These are phyloP conservation scores for Apium graveolens DNA, from an alignment of 129 eudicot genomes.

Conservation along the genomic window DNA sequence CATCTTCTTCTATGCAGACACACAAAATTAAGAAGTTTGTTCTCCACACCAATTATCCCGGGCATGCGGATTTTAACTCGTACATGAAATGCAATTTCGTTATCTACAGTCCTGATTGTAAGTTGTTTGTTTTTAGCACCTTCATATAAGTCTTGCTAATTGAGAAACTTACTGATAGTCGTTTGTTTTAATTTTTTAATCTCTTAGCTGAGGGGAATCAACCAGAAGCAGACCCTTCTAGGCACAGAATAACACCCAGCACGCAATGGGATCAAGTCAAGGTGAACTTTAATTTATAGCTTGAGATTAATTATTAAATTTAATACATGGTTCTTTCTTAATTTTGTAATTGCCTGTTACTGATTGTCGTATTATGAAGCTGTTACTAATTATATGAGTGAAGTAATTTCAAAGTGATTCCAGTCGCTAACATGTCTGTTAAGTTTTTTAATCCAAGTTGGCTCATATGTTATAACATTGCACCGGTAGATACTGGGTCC, in stretches of 20 bases:
- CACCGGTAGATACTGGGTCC: background rate
- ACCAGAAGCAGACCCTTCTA: slow-evolving; percentile 44
- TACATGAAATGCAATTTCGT: slow-evolving; percentile 92
- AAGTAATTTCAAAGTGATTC: background rate
- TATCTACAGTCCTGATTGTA: slow-evolving; percentile 58
- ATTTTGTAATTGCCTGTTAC: background rate
- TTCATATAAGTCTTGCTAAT: background rate
- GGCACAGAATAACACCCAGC: slow-evolving; percentile 64
- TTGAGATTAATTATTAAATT: background rate
- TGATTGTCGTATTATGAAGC: background rate
- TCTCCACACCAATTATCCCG: slow-evolving; percentile 91
- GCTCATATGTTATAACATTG: background rate
- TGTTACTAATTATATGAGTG: background rate
- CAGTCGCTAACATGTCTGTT: background rate
- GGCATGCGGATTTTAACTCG: slow-evolving; percentile 92
- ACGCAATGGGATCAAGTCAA: slow-evolving; percentile 97
- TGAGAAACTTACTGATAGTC: slow-evolving; percentile 8
- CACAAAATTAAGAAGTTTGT: slow-evolving; percentile 94
- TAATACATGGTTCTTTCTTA: background rate
- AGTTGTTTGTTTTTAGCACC: slow-evolving; percentile 23
- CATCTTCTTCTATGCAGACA: slow-evolving; percentile 36
- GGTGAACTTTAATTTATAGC: slow-evolving; percentile 31
- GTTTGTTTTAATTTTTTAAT: background rate
- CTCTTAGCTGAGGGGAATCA: slow-evolving; percentile 52
- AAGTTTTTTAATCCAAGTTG: background rate